Conservation (phyloP, 805 yeast genomes). For the Cyberlindnera maclurae region DNA sequence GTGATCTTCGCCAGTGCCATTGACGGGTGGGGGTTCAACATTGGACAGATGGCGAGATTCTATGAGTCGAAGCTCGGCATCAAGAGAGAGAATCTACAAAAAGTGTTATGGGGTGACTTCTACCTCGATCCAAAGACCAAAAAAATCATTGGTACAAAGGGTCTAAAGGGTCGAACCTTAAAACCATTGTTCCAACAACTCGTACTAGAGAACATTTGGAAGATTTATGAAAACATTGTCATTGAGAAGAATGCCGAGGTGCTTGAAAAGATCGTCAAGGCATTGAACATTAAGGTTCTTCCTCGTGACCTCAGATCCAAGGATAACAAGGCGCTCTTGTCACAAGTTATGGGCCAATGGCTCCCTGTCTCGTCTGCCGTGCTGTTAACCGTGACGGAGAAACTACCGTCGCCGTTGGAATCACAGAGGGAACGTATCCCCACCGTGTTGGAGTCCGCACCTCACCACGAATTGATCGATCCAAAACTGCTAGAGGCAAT, state of each 20-base stretch:
- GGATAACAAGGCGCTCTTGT: slow-evolving; percentile 59
- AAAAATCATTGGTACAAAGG: slow-evolving; percentile 63
- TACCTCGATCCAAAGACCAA: slow-evolving; percentile 86
- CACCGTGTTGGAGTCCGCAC: slow-evolving; percentile 53
- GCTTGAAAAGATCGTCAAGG: slow-evolving; percentile 64
- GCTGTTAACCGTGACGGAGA: slow-evolving; percentile 75
- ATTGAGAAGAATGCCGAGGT: slow-evolving; percentile 61
- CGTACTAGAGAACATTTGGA: slow-evolving; percentile 88
- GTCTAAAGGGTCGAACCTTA: slow-evolving; percentile 50
- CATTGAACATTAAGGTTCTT: slow-evolving; percentile 58
- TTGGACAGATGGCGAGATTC: slow-evolving; percentile 81
- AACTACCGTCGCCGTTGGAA: slow-evolving; percentile 71
- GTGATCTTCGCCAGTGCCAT: slow-evolving; percentile 87
- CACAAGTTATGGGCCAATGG: slow-evolving; percentile 83
- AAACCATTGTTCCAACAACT: slow-evolving; percentile 85
- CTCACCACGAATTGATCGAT: slow-evolving; percentile 44
- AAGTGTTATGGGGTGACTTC: slow-evolving; percentile 94
- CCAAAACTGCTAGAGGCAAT: slow-evolving; percentile 45
- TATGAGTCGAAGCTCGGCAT: slow-evolving; percentile 82
- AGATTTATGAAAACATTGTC: slow-evolving; percentile 68
- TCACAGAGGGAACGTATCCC: slow-evolving; percentile 74
- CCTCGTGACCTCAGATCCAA: slow-evolving; percentile 77
- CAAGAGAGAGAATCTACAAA: slow-evolving; percentile 67
- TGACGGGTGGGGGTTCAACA: slow-evolving; percentile 97
- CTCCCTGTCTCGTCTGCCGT: slow-evolving; percentile 85